These are phyloP conservation scores for Boletus austroedulis DNA, from an alignment of 1,284 basidiomycete genomes.

Conservation along the genomic window DNA sequence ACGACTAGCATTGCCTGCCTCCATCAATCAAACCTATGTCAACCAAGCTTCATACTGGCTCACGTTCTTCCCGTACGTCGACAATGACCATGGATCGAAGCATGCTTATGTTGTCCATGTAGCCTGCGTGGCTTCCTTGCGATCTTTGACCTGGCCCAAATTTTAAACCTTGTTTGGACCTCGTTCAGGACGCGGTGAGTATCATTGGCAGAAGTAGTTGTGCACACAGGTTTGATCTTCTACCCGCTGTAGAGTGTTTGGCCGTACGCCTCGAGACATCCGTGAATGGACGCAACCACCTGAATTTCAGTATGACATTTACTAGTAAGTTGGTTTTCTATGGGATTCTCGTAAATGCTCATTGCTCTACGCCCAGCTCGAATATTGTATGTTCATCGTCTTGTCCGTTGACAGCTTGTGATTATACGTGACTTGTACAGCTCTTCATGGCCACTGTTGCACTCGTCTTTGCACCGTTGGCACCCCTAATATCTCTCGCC, in stretches of 20 bases:
- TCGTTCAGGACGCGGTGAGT: constrained; percentile 75
- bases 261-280: constrained; percentile 95
- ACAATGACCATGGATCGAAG: not conserved
- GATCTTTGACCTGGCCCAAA: constrained; percentile 94
- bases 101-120: constrained; percentile 13
- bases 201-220: not conserved
- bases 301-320: constrained; percentile 87
- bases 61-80: constrained; percentile 83
- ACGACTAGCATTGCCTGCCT: constrained; percentile 60
- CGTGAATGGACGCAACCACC: constrained; percentile 96
- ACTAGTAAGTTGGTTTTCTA: constrained; percentile 59
- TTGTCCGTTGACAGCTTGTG: not conserved
- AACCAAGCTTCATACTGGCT: constrained; percentile 89
- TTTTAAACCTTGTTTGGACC: constrained; percentile 85
- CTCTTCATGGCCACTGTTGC: constrained; percentile 87
- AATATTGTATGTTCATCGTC: constrained; percentile 50
- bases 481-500: constrained; percentile 80
- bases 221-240: not conserved
- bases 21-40: constrained; percentile 78
- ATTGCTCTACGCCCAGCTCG: constrained; percentile 42
- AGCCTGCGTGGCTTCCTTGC: constrained; percentile 90
- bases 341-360: constrained; percentile 1
- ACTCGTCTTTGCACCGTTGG: constrained; percentile 87
- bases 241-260: constrained; percentile 60
- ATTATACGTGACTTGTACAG: constrained; percentile 37